These are phyloP conservation scores for Iris macrosiphon DNA, from an alignment of 106 monocot genomes.

Conservation along the genomic window DNA sequence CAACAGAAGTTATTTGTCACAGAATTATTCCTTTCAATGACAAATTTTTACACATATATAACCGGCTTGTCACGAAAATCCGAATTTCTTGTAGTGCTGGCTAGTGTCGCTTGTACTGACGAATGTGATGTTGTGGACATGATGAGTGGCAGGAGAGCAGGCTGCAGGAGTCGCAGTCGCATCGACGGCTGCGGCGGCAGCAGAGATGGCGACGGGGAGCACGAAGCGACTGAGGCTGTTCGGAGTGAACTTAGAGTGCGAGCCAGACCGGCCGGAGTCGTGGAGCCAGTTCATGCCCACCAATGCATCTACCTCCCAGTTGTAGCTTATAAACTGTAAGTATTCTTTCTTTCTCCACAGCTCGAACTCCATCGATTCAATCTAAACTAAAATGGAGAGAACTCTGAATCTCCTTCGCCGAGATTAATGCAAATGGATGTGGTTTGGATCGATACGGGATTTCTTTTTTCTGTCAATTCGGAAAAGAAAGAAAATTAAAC, in stretches of 20 bases:
- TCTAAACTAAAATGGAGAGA: background rate
- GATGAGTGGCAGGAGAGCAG: conserved; percentile 11
- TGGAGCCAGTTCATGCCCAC: conserved; percentile 7
- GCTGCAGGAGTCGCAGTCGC: background rate
- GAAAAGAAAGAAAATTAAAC: too few species aligned
- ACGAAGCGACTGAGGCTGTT: conserved; percentile 43
- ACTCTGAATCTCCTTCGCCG: background rate
- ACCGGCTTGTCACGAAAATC: too few species aligned
- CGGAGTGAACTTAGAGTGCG: conserved; percentile 45
- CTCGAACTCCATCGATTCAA: background rate
- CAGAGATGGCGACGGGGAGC: background rate
- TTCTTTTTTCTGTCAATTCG: too few species aligned
- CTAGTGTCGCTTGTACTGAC: too few species aligned
- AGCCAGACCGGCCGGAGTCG: conserved; percentile 15
- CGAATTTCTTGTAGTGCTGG: too few species aligned
- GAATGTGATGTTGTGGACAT: too few species aligned
- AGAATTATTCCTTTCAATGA: too few species aligned
- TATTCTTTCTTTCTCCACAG: too few species aligned
- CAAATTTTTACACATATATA: too few species aligned
- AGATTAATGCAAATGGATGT: background rate
- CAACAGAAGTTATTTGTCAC: too few species aligned
- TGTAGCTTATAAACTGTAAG: conserved; percentile 7
- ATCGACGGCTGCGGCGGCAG: background rate
- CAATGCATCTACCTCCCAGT: conserved; percentile 8
- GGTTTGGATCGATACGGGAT: too few species aligned